A percentile compares a stretch with the other conserved stretches of the same genome.
Conservation (phyloP, 352 stramenopile genomes). For the Globisporangium polare region DNA sequence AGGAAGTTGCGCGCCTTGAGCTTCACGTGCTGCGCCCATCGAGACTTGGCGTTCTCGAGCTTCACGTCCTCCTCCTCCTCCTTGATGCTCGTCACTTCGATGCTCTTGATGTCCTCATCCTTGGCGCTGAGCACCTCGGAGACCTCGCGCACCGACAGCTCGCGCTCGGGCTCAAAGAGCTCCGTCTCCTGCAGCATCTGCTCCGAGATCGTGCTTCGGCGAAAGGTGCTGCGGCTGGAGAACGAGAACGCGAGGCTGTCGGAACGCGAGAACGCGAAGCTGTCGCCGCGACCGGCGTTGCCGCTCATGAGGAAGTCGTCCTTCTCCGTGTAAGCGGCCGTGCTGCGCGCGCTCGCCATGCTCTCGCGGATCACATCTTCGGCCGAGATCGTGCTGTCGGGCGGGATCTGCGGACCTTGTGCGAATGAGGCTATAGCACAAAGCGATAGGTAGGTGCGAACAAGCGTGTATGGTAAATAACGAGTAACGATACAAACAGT, state of each 20-base stretch:
- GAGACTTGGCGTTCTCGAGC: slow-evolving; percentile 75
- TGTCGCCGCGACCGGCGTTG: slow-evolving; percentile 24
- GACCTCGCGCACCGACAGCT: slow-evolving; percentile 69
- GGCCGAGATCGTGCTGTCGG: slow-evolving; percentile 78
- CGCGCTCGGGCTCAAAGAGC: slow-evolving; percentile 76
- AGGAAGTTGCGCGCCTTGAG: slow-evolving; percentile 79
- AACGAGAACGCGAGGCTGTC: slow-evolving; percentile 60
- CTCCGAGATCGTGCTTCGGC: slow-evolving; percentile 77
- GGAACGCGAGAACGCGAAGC: slow-evolving; percentile 44
- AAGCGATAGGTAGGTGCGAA: not conserved
- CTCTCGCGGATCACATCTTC: slow-evolving; percentile 87
- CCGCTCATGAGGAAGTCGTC: slow-evolving; percentile 48
- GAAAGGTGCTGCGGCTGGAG: slow-evolving; percentile 75
- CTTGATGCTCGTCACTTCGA: slow-evolving; percentile 84
- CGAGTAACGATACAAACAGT: not conserved
- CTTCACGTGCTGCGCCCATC: slow-evolving; percentile 85
- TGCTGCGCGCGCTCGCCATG: slow-evolving; percentile 73
- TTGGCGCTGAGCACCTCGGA: slow-evolving; percentile 66
- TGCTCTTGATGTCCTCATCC: slow-evolving; percentile 56
- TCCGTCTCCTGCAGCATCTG: slow-evolving; percentile 84
- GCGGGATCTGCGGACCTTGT: slow-evolving; percentile 61
- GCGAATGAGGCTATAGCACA: slow-evolving; percentile 39
- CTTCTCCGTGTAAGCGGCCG: slow-evolving; percentile 65
- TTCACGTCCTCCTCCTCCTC: slow-evolving; percentile 82
- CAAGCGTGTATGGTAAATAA: slow-evolving; percentile 3